Conservation (phyloP, 2,329 filamentous ascomycete genomes). For the Teratosphaeria gauchensis region DNA sequence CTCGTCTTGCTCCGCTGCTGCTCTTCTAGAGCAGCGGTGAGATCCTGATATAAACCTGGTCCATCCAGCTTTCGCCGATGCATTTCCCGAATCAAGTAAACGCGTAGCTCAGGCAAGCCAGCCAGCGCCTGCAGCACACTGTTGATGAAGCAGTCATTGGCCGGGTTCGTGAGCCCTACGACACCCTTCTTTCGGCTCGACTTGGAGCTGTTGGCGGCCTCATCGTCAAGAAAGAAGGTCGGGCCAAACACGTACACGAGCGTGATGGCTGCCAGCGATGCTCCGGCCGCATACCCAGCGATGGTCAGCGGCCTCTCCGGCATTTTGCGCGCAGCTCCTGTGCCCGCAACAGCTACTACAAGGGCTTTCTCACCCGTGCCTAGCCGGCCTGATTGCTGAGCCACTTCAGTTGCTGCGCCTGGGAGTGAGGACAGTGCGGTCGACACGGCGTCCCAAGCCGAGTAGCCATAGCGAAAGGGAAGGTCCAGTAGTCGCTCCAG, state of each 20-base stretch:
- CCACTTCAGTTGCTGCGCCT: not conserved
- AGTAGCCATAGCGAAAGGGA: conserved; percentile 4
- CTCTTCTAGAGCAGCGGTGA: conserved; percentile 39
- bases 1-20: conserved; percentile 50
- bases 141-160: conserved; percentile 81
- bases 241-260: conserved; percentile 96
- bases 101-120: conserved; percentile 74
- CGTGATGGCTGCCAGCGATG: conserved; percentile 86
- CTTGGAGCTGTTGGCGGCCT: conserved; percentile 48
- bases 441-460: conserved; percentile 3
- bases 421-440: not conserved
- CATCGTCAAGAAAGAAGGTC: conserved; percentile 89
- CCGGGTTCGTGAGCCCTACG: conserved; percentile 79
- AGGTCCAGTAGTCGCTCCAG: not conserved
- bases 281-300: conserved; percentile 88
- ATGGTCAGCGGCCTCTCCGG: conserved; percentile 74
- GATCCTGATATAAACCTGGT: conserved; percentile 62
- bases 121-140: conserved; percentile 89
- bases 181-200: conserved; percentile 70
- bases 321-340: conserved; percentile 41
- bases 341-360: conserved; percentile 22
- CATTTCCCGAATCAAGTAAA: conserved; percentile 86
- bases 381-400: conserved; percentile 2
- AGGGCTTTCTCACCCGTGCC: not conserved
- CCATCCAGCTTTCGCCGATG: conserved; percentile 76